These are phyloP conservation scores for Tulasnella sp. DNA, from an alignment of 768 basidiomycete species.

Conservation along the genomic window DNA sequence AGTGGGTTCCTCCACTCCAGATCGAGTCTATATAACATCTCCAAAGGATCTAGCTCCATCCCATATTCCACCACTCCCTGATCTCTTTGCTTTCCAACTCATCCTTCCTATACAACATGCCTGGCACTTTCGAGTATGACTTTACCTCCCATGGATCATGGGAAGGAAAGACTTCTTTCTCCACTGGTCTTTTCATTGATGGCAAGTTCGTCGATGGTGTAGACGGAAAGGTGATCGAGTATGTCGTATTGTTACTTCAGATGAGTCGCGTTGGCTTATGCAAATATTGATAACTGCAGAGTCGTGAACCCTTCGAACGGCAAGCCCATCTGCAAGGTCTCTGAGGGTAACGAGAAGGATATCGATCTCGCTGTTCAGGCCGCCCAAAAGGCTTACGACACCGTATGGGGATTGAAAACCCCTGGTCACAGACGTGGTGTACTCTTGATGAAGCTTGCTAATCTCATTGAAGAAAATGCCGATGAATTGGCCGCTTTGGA, in stretches of 20 bases:
- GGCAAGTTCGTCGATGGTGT: slow-evolving; percentile 51
- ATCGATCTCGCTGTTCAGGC: slow-evolving; percentile 63
- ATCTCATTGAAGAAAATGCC: slow-evolving; percentile 45
- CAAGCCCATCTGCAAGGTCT: slow-evolving; percentile 42
- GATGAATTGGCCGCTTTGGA: slow-evolving; percentile 65
- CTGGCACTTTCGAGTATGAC: slow-evolving; percentile 14
- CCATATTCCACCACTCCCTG: neutral
- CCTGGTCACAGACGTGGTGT: slow-evolving; percentile 40
- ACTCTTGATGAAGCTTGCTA: slow-evolving; percentile 49
- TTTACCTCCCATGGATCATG: slow-evolving; percentile 11
- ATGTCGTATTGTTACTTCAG: slow-evolving; percentile 21
- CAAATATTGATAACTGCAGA: slow-evolving; percentile 25
- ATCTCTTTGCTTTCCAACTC: neutral
- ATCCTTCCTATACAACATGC: neutral
- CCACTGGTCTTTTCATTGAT: slow-evolving; percentile 60
- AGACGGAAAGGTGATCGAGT: slow-evolving; percentile 55
- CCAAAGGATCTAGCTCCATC: too few species aligned
- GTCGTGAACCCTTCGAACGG: slow-evolving; percentile 58
- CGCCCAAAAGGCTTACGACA: slow-evolving; percentile 50
- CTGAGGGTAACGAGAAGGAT: slow-evolving; percentile 51
- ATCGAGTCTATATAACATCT: too few species aligned
- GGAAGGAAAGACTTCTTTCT: slow-evolving; percentile 24
- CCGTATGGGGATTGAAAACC: slow-evolving; percentile 52
- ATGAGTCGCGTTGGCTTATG: neutral
- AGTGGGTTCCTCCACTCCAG: too few species aligned